Evolutionary conservation across 306 rosid species (phyloP).

Genomic region (Cicer judaicum): DNA sequence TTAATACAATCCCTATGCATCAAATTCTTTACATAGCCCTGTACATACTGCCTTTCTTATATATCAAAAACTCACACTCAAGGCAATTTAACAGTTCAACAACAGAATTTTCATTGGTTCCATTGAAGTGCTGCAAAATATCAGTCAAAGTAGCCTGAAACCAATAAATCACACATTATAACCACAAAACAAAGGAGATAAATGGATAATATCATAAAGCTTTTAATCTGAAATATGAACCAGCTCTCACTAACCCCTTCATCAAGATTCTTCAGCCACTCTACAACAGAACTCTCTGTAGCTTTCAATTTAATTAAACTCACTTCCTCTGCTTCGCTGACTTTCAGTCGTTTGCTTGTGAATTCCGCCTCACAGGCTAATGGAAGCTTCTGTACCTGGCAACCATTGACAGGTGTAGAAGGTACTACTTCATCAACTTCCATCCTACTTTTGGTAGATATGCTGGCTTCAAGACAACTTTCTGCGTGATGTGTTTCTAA

Average conservation of each 20-base stretch:
- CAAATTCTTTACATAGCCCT: slow-evolving; percentile 55
- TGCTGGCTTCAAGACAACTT: slow-evolving; percentile 38
- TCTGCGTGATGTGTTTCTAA: slow-evolving; percentile 20
- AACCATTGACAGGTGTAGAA: slow-evolving; percentile 44
- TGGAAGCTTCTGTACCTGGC: slow-evolving; percentile 40
- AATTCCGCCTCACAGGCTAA: slow-evolving; percentile 43
- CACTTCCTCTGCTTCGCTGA: slow-evolving; percentile 48
- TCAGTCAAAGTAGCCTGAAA: slow-evolving; percentile 66
- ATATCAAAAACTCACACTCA: slow-evolving; percentile 72
- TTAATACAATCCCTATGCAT: neutral
- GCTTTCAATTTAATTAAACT: slow-evolving; percentile 51
- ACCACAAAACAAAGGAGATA: slow-evolving; percentile 7
- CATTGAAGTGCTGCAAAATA: slow-evolving; percentile 68
- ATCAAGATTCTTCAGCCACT: slow-evolving; percentile 64
- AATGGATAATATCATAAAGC: slow-evolving; percentile 19
- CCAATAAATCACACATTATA: slow-evolving; percentile 30
- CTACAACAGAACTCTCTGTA: slow-evolving; percentile 64
- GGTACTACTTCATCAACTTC: slow-evolving; percentile 46
- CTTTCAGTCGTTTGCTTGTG: slow-evolving; percentile 62
- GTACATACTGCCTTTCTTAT: slow-evolving; percentile 60
- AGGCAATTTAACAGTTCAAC: slow-evolving; percentile 60
- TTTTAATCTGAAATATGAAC: slow-evolving; percentile 19
- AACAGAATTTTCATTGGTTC: slow-evolving; percentile 61
- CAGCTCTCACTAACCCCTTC: slow-evolving; percentile 65
- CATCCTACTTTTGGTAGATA: slow-evolving; percentile 19